Evolutionary conservation across 75 land plant genomes (phyloP), one percentile per base, ranked within the genome.

Genomic region (Sequoia sempervirens): DNA sequence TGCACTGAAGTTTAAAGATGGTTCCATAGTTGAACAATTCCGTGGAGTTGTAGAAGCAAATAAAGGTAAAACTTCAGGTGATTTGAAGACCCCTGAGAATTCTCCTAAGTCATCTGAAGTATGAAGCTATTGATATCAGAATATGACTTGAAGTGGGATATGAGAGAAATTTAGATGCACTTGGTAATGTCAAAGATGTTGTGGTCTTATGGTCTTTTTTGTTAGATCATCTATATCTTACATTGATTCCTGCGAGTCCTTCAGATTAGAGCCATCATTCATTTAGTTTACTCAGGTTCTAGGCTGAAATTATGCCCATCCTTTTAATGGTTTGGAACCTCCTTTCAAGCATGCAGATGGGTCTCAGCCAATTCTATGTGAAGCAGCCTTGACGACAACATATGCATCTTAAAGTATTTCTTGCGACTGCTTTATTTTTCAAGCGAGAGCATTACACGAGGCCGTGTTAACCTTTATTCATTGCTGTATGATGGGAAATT

Each of bases 1-100:
- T 83, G 99, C 96, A 4, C 46, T 97, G 85, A 97, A 94, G 84
- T 89, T 97, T 85, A 93, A 87, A 89, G 99, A 97, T 73, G 58
- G 84, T 75, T 81, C 86, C 30, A 72, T 90, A 8, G 90, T 89
- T 23, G 91, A 91, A 76, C 90, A 90, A 50, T 95, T 97, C 82
- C 75, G 90, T 10, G 84, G 79, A 23, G 84, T 87, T 61, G 93
- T 97, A 23, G 82, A 88, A 8, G 88, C 84, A 30, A 91, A 97
- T 54, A 94, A 93, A 84, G 95, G 95, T 47, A 81, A 85, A 43
- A 75, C 84, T 26, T 36, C 84, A 70, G 66, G 86, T 38, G 85
- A 53, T 82, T 74, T 91, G 75, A 90, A 86, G 75, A 92, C 95
- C 14, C 95, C 95, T 0, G 95, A 95, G 80, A 95, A 92, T 85